Conservation (phyloP, 805 yeast genomes). For the Yamadazyma scolyti region DNA sequence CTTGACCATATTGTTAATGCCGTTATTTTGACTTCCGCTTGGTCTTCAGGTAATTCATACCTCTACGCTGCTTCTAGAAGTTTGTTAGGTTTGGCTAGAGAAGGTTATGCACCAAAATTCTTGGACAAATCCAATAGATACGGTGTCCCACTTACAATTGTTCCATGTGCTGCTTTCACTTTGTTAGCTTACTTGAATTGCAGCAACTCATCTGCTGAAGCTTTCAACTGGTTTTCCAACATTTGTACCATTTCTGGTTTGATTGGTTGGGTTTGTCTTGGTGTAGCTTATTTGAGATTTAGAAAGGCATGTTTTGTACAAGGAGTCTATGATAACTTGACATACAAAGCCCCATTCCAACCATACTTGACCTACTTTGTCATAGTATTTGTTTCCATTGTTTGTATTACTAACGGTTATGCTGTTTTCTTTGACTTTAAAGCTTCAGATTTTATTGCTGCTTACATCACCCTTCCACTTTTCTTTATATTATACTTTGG, state of each 20-base stretch:
- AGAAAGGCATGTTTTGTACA: constrained; percentile 26
- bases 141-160: constrained; percentile 16
- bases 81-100: constrained; percentile 19
- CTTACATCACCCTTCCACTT: constrained; percentile 32
- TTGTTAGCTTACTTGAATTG: constrained; percentile 33
- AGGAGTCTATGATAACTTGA: constrained; percentile 13
- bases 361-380: constrained; percentile 30
- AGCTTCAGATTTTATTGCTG: constrained; percentile 27
- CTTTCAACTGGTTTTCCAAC: constrained; percentile 69
- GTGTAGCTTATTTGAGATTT: constrained; percentile 59
- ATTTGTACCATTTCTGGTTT: constrained; percentile 69
- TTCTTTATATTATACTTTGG: constrained; percentile 23
- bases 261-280: constrained; percentile 55
- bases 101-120: constrained; percentile 18
- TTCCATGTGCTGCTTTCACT: constrained; percentile 17
- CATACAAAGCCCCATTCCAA: constrained; percentile 25
- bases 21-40: constrained; percentile 69
- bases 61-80: constrained; percentile 25
- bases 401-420: constrained; percentile 30
- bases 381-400: constrained; percentile 16
- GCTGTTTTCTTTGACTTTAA: constrained; percentile 28
- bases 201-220: constrained; percentile 55
- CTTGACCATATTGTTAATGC: constrained; percentile 72
- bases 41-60: constrained; percentile 52
- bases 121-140: constrained; percentile 12